phyloP scores from a whole-genome alignment of 495 filamentous ascomycete genomes.

The Tuber borchii region DNA sequence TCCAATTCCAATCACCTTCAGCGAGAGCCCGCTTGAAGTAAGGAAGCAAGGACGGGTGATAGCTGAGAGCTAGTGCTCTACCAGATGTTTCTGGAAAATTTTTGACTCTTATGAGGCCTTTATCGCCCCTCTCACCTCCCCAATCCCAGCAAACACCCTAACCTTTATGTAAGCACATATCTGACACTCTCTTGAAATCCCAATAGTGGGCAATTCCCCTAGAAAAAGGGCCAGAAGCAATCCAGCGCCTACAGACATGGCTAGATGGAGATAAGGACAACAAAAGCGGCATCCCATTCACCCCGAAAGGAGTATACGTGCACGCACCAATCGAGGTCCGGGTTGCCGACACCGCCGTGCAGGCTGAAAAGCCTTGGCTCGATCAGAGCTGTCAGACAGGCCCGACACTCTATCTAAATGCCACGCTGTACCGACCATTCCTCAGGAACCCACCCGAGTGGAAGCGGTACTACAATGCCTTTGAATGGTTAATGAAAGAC shows the following conservation, averaged over 20 bases:
- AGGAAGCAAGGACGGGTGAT: neutral
- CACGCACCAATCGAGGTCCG: constrained; percentile 93
- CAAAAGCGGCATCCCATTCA: constrained; percentile 69
- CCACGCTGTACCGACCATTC: constrained; percentile 90
- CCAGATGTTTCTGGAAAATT: neutral
- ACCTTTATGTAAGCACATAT: neutral
- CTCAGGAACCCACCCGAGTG: constrained; percentile 68
- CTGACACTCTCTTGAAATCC: constrained; percentile 5
- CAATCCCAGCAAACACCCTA: neutral
- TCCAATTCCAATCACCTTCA: neutral
- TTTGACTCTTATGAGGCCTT: neutral
- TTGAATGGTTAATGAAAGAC: constrained; percentile 93
- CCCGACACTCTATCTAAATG: constrained; percentile 89
- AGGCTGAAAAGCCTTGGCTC: constrained; percentile 60
- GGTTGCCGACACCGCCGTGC: constrained; percentile 61
- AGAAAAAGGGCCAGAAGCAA: constrained; percentile 79
- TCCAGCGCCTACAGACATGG: constrained; percentile 77
- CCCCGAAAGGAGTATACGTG: constrained; percentile 69
- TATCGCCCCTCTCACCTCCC: constrained; percentile 4
- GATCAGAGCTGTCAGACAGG: constrained; percentile 59
- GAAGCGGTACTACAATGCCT: constrained; percentile 80
- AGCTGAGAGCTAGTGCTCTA: neutral
- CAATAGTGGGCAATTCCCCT: constrained; percentile 77
- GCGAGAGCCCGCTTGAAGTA: neutral
- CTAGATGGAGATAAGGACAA: constrained; percentile 59